phyloP scores from a whole-genome alignment of 2,329 filamentous ascomycete genomes.

The Fusarium solani-melongenae region DNA sequence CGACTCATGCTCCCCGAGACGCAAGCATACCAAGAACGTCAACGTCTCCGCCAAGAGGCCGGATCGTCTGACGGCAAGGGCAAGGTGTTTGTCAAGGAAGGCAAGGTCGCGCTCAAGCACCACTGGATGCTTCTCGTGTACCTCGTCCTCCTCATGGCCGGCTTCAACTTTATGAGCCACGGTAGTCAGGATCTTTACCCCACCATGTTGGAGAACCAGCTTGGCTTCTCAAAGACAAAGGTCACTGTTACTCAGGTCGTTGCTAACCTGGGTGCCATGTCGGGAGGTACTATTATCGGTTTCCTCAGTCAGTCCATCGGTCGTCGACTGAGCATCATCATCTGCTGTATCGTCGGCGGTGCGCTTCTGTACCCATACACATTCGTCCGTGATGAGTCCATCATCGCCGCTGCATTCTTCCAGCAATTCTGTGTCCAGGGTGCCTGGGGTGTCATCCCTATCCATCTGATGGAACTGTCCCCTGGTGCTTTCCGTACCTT shows the following conservation, averaged over 20 bases:
- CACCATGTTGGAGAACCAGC: conserved; percentile 69
- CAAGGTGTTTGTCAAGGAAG: conserved; percentile 75
- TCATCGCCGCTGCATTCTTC: conserved; percentile 87
- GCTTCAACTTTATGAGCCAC: conserved; percentile 93
- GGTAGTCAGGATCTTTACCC: conserved; percentile 74
- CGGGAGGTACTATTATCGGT: conserved; percentile 74
- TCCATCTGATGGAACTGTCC: conserved; percentile 81
- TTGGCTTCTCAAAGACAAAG: conserved; percentile 61
- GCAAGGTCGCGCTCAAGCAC: conserved; percentile 79
- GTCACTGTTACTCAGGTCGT: conserved; percentile 79
- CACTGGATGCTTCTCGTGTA: conserved; percentile 87
- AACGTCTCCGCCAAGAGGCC: conserved; percentile 66
- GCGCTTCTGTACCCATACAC: conserved; percentile 87
- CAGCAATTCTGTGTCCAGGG: conserved; percentile 84
- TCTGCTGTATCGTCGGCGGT: conserved; percentile 73
- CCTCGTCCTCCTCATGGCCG: conserved; percentile 86
- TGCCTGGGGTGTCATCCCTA: conserved; percentile 81
- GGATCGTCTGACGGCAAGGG: conserved; percentile 48
- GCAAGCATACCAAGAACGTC: conserved; percentile 74
- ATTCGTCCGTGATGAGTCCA: conserved; percentile 68
- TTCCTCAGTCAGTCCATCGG: conserved; percentile 77
- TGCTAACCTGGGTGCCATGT: conserved; percentile 76
- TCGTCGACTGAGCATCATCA: conserved; percentile 74
- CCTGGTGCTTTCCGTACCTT: conserved; percentile 80
- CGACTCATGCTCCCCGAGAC: conserved; percentile 85